phyloP scores from a whole-genome alignment of 805 yeast species.

The baker's yeast (Saccharomyces cerevisiae) region DNA sequence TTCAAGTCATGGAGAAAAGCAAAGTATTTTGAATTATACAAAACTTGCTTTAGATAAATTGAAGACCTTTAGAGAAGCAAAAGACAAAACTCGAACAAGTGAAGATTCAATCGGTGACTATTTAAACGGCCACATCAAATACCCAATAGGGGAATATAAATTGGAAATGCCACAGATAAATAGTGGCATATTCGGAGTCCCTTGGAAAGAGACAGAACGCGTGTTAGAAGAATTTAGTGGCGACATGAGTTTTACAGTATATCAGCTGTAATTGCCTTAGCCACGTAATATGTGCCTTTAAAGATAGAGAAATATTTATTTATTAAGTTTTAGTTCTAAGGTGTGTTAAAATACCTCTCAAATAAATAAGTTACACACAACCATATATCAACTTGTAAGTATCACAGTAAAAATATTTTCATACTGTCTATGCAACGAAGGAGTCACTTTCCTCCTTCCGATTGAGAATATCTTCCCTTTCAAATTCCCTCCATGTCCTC shows the following conservation, averaged over 20 bases:
- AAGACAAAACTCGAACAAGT: not conserved
- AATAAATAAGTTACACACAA: not conserved
- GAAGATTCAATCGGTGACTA: slow-evolving; percentile 4
- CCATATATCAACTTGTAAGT: not conserved
- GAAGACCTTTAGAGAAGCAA: slow-evolving; percentile 1
- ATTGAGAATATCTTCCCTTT: slow-evolving; percentile 40
- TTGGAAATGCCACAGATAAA: slow-evolving; percentile 71
- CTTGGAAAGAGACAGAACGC: slow-evolving; percentile 63
- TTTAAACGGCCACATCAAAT: not conserved
- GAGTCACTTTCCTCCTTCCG: not conserved
- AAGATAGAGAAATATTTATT: not conserved
- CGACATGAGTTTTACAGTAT: slow-evolving; percentile 14
- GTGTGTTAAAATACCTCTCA: not conserved
- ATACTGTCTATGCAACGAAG: not conserved
- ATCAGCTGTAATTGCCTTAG: slow-evolving; percentile 19
- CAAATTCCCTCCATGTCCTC: slow-evolving; percentile 94
- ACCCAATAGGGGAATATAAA: slow-evolving; percentile 8
- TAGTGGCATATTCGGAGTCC: slow-evolving; percentile 71
- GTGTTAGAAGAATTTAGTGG: slow-evolving; percentile 31
- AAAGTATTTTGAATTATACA: slow-evolving; percentile 46
- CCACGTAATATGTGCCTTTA: not conserved
- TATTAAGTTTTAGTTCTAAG: not conserved
- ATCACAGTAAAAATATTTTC: not conserved
- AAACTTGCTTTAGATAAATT: slow-evolving; percentile 41
- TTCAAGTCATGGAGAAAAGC: slow-evolving; percentile 33